Conservation (phyloP, 768 basidiomycete species). For the Mycena albidolilacea region DNA sequence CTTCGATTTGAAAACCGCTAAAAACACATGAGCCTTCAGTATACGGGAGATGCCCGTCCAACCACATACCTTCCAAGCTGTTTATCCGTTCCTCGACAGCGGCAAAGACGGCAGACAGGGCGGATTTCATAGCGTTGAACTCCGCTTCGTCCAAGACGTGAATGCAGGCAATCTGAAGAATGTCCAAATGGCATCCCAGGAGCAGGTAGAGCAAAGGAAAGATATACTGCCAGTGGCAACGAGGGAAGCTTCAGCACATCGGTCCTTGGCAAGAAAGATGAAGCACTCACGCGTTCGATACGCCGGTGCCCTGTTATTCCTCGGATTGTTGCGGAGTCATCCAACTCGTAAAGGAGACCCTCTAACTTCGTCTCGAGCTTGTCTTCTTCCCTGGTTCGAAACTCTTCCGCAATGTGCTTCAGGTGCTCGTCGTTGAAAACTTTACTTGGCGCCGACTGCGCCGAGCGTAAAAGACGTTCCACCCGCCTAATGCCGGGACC, state of each 20-base stretch:
- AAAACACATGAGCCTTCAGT: not conserved
- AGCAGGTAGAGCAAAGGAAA: constrained; percentile 27
- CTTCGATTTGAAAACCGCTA: constrained; percentile 22
- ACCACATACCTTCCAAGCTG: constrained; percentile 18
- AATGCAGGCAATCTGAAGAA: constrained; percentile 25
- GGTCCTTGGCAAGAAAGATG: not conserved
- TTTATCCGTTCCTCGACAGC: constrained; percentile 29
- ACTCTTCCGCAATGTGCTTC: not conserved
- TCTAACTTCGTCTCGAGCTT: constrained; percentile 31
- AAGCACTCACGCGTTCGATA: constrained; percentile 39
- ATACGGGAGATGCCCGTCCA: no score
- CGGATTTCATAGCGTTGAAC: constrained; percentile 21
- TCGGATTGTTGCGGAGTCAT: constrained; percentile 31
- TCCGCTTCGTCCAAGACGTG: constrained; percentile 22
- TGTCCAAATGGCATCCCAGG: constrained; percentile 30
- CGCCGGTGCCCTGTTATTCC: constrained; percentile 41
- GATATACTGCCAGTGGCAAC: constrained; percentile 6
- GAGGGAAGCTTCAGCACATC: no score
- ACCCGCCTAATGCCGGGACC: constrained; percentile 18
- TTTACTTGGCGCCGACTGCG: constrained; percentile 14
- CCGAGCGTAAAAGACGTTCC: constrained; percentile 41
- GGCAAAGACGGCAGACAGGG: constrained; percentile 20
- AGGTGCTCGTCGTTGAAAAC: constrained; percentile 25
- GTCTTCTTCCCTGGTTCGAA: constrained; percentile 25
- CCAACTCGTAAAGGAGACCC: constrained; percentile 34